phyloP scores from a whole-genome alignment of 225 moss, liverwort and hornwort genomes.

The Pseudoscleropodium purum region DNA sequence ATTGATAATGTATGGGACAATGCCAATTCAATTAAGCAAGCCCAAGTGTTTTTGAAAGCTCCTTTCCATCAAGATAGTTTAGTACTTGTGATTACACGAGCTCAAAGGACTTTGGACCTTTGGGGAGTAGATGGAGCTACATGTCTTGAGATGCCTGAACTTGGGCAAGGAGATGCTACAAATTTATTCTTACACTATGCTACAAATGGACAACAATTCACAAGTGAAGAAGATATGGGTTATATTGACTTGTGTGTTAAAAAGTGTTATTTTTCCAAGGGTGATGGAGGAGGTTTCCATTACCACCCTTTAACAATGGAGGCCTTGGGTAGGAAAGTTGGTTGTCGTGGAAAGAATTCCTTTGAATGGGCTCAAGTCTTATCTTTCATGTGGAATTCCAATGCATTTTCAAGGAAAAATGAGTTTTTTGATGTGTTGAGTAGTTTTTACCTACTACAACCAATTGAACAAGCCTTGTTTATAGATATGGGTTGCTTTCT shows the following conservation, averaged over 20 bases:
- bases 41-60: not conserved
- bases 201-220: not conserved
- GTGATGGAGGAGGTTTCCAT: no score
- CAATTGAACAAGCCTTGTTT: not conserved
- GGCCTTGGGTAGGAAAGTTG: not conserved
- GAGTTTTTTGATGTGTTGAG: not conserved
- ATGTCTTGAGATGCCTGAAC: not conserved
- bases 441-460: not conserved
- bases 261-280: not conserved
- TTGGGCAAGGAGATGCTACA: not conserved
- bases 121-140: not conserved
- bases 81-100: not conserved
- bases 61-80: not conserved
- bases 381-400: rapidly evolving
- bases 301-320: not conserved
- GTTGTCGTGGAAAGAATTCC: no score
- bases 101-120: not conserved
- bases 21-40: not conserved
- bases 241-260: not conserved
- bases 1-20: not conserved
- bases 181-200: not conserved
- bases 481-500: no score
- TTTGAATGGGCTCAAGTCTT: rapidly evolving
- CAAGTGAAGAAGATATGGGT: not conserved
- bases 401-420: not conserved